Base-by-base conservation (phyloP, 192 early-diverging fungal species). In the Coemansia erecta region DNA sequence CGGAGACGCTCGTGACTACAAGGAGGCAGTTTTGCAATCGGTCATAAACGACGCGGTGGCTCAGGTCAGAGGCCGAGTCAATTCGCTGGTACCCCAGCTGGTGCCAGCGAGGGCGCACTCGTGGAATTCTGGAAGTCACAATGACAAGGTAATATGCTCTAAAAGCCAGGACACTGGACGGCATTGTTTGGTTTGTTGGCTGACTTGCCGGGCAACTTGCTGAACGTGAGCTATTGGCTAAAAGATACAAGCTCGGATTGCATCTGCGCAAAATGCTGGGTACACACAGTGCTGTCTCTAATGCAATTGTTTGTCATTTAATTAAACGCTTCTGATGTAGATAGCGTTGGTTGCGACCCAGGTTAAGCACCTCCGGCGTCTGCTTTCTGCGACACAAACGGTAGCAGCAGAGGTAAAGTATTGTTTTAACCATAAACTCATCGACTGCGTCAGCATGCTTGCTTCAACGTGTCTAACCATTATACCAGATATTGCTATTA, bases 31-130 rank as follows among this genome's bases (percentile, higher is more conserved):
- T 17, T 13, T 78, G 14, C 61, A 64, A 41, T 39, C 18, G 8
- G 54, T 64, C 21, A 56, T 72, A 39, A 53, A 58, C 2, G 60
- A 62, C 12, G 66, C 70, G 0, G 59, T 46, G 11, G 21, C 64
- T 8, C 69, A 61, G 14, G 44, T 72, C 13, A 47, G 22, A 15
- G 28, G 24, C 37, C 43, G 26, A 13, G 33, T 24, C 8, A 47
- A 44, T 7, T 22, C 24, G 14, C 48, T 67, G 31, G 48, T 64
- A 6, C 57, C 71, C 14, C 59, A 42, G 2, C 24, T 67, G 5
- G 61, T 31, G 12, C 15, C 26, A 8, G 43, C 44, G 18, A 33
- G 26, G 8, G 50, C 18, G 8, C 18, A 44, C 56, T 15, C 39
- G 4, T 73, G 70, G 70, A 14, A 31, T 17, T 46, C 48, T 8